Percentiles rank a stretch among this genome's conserved stretches.
Conservation (phyloP, 495 filamentous ascomycete species). For the Trichoderma orchidacearum region DNA sequence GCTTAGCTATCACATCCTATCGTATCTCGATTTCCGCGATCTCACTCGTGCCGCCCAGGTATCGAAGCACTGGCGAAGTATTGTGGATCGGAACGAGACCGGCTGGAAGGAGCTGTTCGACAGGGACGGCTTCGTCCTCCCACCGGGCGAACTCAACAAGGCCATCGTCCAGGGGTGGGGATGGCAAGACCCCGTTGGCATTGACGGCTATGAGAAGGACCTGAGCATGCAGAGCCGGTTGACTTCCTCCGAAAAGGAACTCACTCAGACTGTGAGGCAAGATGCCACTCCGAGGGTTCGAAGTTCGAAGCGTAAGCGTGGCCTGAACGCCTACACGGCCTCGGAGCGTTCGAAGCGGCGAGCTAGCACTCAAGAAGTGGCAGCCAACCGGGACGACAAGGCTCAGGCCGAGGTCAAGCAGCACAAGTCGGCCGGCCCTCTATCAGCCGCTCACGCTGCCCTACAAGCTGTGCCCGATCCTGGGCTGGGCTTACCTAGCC, state of each 20-base stretch:
- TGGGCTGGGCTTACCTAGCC: slow-evolving; percentile 58
- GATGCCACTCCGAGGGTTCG: slow-evolving; percentile 15
- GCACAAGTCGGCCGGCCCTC: slow-evolving; percentile 60
- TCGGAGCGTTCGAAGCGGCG: slow-evolving; percentile 41
- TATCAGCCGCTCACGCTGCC: slow-evolving; percentile 72
- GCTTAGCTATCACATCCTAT: slow-evolving; percentile 73
- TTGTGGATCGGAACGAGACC: slow-evolving; percentile 83
- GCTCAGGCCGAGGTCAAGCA: slow-evolving; percentile 16
- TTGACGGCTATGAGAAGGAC: slow-evolving; percentile 68
- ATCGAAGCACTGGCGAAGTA: slow-evolving; percentile 82
- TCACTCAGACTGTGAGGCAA: slow-evolving; percentile 21
- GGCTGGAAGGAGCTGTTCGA: slow-evolving; percentile 93
- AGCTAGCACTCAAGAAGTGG: slow-evolving; percentile 25
- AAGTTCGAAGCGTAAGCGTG: slow-evolving; percentile 30
- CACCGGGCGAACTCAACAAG: slow-evolving; percentile 70
- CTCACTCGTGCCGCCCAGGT: slow-evolving; percentile 89
- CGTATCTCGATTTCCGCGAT: slow-evolving; percentile 73
- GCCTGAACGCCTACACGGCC: slow-evolving; percentile 19
- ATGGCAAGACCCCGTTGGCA: slow-evolving; percentile 80
- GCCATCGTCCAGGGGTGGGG: slow-evolving; percentile 95
- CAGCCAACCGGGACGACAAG: slow-evolving; percentile 18
- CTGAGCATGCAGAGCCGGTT: slow-evolving; percentile 39
- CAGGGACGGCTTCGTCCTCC: slow-evolving; percentile 62
- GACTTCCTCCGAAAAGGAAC: slow-evolving; percentile 35
- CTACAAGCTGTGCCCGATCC: slow-evolving; percentile 70